These are phyloP conservation scores for Lactifluus piperatus DNA, from an alignment of 768 basidiomycete genomes.

Conservation along the genomic window DNA sequence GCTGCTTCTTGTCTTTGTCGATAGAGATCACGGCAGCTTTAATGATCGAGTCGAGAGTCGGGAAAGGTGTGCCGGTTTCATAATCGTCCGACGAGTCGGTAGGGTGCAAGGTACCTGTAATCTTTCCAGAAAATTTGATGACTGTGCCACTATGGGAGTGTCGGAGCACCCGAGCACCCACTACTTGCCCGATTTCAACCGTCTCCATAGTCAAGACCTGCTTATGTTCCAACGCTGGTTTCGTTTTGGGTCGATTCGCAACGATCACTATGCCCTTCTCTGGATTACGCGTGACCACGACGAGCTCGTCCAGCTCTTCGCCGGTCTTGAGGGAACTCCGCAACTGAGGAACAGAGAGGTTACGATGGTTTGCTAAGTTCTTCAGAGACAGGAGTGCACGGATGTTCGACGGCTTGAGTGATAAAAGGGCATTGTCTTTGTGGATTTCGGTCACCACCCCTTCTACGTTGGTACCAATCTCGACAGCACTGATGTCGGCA, in stretches of 20 bases:
- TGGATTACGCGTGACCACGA: slow-evolving; percentile 82
- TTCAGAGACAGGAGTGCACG: slow-evolving; percentile 82
- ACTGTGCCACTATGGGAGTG: slow-evolving; percentile 65
- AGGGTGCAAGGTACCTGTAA: slow-evolving; percentile 72
- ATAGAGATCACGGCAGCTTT: slow-evolving; percentile 64
- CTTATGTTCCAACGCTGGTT: slow-evolving; percentile 39
- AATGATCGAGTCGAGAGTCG: slow-evolving; percentile 55
- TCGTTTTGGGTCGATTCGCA: slow-evolving; percentile 58
- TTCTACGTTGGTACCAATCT: slow-evolving; percentile 65
- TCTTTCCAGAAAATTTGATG: slow-evolving; percentile 62
- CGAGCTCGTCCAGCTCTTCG: slow-evolving; percentile 63
- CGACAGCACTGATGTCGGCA: slow-evolving; percentile 61
- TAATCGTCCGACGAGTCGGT: slow-evolving; percentile 81
- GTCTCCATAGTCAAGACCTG: slow-evolving; percentile 53
- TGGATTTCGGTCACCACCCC: slow-evolving; percentile 76
- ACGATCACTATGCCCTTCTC: slow-evolving; percentile 85
- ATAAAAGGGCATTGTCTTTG: slow-evolving; percentile 72
- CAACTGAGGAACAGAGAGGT: slow-evolving; percentile 55
- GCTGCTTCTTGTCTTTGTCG: slow-evolving; percentile 53
- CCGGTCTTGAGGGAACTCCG: slow-evolving; percentile 54
- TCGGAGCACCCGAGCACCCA: slow-evolving; percentile 72
- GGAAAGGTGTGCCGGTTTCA: slow-evolving; percentile 45
- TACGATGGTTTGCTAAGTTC: slow-evolving; percentile 76
- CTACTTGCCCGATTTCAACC: slow-evolving; percentile 60
- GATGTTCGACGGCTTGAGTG: slow-evolving; percentile 57